A percentile compares a stretch with the other conserved stretches of the same genome.
Conservation (phyloP, 441 rosid species). For the Melastoma candidum region DNA sequence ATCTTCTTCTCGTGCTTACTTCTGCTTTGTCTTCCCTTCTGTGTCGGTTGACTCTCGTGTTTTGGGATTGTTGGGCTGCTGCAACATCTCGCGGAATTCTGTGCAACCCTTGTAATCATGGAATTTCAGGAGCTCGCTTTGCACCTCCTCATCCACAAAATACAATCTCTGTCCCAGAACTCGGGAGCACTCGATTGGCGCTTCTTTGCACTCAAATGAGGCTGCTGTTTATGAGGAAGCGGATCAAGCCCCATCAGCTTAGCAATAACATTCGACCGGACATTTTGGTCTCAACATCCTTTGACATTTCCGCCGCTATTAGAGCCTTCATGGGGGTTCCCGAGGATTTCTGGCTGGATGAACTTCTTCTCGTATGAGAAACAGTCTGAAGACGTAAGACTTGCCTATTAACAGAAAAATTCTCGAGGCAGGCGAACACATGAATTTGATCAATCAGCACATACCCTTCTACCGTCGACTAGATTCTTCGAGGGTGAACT, state of each 20-base stretch:
- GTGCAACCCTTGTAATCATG: constrained; percentile 39
- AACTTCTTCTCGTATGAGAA: constrained; percentile 56
- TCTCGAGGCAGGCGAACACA: no score
- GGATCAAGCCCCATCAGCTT: constrained; percentile 96
- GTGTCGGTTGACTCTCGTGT: constrained; percentile 42
- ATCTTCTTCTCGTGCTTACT: constrained; percentile 37
- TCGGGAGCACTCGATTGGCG: constrained; percentile 29
- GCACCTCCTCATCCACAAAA: constrained; percentile 40
- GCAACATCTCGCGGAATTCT: constrained; percentile 71
- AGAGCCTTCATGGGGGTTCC: constrained; percentile 53
- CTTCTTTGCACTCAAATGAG: constrained; percentile 28
- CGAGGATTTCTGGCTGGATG: constrained; percentile 40
- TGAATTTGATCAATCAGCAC: background rate
- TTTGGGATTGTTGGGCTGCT: constrained; percentile 36
- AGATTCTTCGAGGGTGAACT: constrained; percentile 42
- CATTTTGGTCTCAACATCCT: constrained; percentile 51
- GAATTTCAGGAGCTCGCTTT: constrained; percentile 27
- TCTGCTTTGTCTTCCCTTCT: constrained; percentile 35
- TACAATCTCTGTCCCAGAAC: constrained; percentile 37
- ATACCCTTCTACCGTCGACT: constrained; percentile 62
- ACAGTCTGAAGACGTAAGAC: constrained; percentile 36
- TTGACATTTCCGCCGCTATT: constrained; percentile 77
- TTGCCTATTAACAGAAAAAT: constrained; percentile 14
- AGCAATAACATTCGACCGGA: constrained; percentile 74
- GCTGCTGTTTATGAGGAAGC: constrained; percentile 43